A percentile compares a stretch with the other conserved stretches of the same genome.
These are phyloP conservation scores for Cladophialophora psammophila DNA, from an alignment of 2,329 filamentous ascomycete genomes.

Conservation along the genomic window DNA sequence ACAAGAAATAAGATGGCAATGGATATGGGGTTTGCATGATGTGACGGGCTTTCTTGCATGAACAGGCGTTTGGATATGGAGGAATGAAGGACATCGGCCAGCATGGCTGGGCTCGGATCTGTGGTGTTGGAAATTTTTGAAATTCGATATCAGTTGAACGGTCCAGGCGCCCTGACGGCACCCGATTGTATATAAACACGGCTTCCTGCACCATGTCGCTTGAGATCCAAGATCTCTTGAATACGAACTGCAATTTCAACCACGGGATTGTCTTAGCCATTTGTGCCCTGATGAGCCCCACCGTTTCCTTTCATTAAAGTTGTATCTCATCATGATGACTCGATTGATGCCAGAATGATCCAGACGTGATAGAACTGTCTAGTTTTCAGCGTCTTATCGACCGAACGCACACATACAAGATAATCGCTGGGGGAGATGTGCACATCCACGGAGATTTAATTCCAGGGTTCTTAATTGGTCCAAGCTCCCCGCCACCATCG, in stretches of 20 bases:
- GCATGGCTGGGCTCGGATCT: neutral
- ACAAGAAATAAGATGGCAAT: slow-evolving; percentile 18
- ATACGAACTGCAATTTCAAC: neutral
- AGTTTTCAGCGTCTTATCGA: neutral
- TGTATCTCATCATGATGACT: no score
- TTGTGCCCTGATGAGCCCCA: no score
- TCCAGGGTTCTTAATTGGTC: neutral
- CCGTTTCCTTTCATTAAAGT: no score
- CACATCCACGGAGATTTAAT: neutral
- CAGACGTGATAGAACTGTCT: neutral
- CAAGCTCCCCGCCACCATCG: neutral
- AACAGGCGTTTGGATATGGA: neutral
- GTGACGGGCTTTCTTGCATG: neutral
- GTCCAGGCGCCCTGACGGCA: neutral
- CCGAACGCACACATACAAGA: no score
- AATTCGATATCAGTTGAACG: neutral
- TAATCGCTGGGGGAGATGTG: neutral
- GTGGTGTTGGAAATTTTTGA: neutral
- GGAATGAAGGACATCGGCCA: neutral
- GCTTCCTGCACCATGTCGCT: neutral
- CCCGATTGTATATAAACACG: neutral
- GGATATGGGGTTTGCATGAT: neutral
- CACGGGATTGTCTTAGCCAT: no score
- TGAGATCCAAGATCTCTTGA: neutral
- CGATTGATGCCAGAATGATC: no score